Percentiles rank a stretch among this genome's conserved stretches.
Evolutionary conservation across 2,329 filamentous ascomycete species (phyloP).

Genomic region (Fusarium metavorans): DNA sequence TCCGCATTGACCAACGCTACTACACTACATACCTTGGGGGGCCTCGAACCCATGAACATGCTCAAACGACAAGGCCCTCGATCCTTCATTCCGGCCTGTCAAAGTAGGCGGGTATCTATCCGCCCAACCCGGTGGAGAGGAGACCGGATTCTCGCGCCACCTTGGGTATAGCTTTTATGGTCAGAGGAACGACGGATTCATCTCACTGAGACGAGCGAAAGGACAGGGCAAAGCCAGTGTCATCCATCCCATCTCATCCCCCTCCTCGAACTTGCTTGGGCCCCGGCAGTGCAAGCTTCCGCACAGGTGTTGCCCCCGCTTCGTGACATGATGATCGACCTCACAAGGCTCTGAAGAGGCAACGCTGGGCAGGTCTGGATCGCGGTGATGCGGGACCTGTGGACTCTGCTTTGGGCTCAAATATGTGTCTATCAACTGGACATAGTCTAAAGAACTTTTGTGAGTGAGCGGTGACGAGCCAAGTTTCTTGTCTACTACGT

Average conservation of each 20-base stretch:
- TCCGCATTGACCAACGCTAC: slow-evolving; percentile 21
- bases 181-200: slow-evolving; percentile 28
- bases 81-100: slow-evolving; percentile 28
- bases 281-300: slow-evolving; percentile 11
- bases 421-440: neutral
- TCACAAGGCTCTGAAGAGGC: slow-evolving; percentile 32
- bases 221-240: neutral
- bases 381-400: slow-evolving; percentile 9
- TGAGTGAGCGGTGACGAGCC: neutral
- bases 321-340: slow-evolving; percentile 42
- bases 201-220: slow-evolving; percentile 31
- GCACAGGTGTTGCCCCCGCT: slow-evolving; percentile 9
- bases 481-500: neutral
- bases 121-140: slow-evolving; percentile 21
- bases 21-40: neutral
- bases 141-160: slow-evolving; percentile 24
- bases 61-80: slow-evolving; percentile 2
- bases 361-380: slow-evolving; percentile 21
- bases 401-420: slow-evolving; percentile 18
- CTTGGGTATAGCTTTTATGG: slow-evolving; percentile 38
- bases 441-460: slow-evolving; percentile 14
- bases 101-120: slow-evolving; percentile 41
- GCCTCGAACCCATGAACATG: slow-evolving; percentile 9
- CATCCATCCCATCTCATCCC: neutral
- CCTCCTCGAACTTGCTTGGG: slow-evolving; percentile 4